Evolutionary conservation across 768 basidiomycete species (phyloP), one percentile per base, ranked within the genome.

Genomic region (Kwoniella europaea): DNA sequence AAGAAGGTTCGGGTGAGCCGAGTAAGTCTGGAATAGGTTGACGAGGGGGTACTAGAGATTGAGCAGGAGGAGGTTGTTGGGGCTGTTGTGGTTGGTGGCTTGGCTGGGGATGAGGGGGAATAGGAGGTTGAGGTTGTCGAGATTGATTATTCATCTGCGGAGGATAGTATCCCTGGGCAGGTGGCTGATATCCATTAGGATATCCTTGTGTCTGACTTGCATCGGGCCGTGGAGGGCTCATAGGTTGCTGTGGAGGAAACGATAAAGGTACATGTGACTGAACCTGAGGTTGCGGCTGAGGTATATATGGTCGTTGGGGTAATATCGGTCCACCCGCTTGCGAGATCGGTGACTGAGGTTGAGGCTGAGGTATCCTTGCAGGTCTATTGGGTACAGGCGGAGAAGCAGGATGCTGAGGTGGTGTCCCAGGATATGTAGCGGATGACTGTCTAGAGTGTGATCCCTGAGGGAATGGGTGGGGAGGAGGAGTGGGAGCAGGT

Each of bases 21-120:
- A 97, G 86, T 15, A 97, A 87, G 80, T 96, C 93, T 62, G 93
- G 94, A 84, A 96, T 94, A 4, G 91, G 92, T 20, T 93, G 93
- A 29, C 92, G 93, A 29, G 84, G 78, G 15, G 78, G 73, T 10
- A 57, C 68, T 27, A 44, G 57, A 0, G 16, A 66, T 46, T 55
- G 50, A 53, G 65, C 42, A 54, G 68, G n/a, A 29, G 73, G 20
- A 58, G 64, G 64, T 18, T 68, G 61, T 54, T 61, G 72, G 55
- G 46, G 35, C 41, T 65, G 10, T 24, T 22, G 68, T 18, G 65
- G 3, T 15, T 9, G n/a, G 55, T 53, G 46, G 46, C 59, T 10
- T n/a, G 65, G 52, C 43, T 57, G 74, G n/a, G 68, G 67, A 63
- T 43, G 71, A 92, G 86, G 27, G 91, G 83, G 85, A 90, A 88